Percentiles rank a stretch among this genome's conserved stretches.
phyloP scores from a whole-genome alignment of 2,329 filamentous ascomycete genomes.

The Aspergillus luchuensis region DNA sequence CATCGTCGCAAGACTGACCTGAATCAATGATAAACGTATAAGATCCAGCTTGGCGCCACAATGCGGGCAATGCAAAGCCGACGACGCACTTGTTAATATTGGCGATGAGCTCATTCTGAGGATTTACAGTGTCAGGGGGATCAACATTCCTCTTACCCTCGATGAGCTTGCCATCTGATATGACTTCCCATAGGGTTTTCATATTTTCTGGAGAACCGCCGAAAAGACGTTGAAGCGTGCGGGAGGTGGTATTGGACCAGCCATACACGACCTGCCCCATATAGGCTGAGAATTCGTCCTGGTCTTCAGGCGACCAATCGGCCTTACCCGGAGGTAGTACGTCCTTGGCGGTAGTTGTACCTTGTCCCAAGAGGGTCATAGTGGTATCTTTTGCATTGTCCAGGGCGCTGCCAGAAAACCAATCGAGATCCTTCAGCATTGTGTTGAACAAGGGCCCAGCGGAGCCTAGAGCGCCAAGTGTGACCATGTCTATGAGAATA shows the following conservation, averaged over 20 bases:
- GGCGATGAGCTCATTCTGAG: neutral
- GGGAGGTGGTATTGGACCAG: too few relatives aligned
- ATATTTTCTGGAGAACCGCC: too few relatives aligned
- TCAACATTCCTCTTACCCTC: neutral
- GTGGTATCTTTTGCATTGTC: slow-evolving; percentile 11
- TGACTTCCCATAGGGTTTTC: neutral
- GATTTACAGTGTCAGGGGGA: neutral
- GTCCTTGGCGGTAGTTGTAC: slow-evolving; percentile 13
- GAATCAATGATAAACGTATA: slow-evolving; percentile 17
- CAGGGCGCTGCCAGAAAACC: slow-evolving; percentile 1
- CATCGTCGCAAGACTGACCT: slow-evolving; percentile 13
- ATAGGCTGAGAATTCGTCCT: slow-evolving; percentile 15
- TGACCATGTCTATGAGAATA: slow-evolving; percentile 15
- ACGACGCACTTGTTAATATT: slow-evolving; percentile 7
- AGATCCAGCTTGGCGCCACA: slow-evolving; percentile 12
- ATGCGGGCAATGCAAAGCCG: slow-evolving; percentile 12
- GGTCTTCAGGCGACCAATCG: slow-evolving; percentile 7
- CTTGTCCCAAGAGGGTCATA: slow-evolving; percentile 7
- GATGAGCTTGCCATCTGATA: slow-evolving; percentile 16
- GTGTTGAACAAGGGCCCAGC: slow-evolving; percentile 17
- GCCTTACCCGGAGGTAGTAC: neutral
- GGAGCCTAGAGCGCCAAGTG: slow-evolving; percentile 10
- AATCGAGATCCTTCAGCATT: neutral
- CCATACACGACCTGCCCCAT: slow-evolving; percentile 12
- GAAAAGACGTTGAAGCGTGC: too few relatives aligned